Conservation (phyloP, 129 eudicot species). For the Smallanthus sonchifolius region DNA sequence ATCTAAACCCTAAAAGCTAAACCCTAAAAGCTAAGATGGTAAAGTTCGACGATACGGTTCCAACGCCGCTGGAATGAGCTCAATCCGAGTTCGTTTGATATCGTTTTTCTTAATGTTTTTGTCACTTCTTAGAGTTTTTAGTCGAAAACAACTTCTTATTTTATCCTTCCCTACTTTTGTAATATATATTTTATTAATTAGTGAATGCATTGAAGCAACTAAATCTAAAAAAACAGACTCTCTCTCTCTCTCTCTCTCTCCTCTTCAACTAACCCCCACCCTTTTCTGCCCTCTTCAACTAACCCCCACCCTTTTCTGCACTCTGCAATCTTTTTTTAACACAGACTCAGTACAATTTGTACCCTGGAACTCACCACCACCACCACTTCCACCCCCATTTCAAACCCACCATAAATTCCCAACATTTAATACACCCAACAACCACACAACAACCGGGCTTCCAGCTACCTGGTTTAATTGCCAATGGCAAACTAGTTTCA, state of each 20-base stretch:
- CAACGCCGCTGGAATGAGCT: too few species aligned
- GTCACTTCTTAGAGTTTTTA: too few species aligned
- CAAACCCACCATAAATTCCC: not conserved
- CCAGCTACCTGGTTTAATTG: not conserved
- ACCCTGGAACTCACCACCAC: constrained; percentile 2
- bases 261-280: not conserved
- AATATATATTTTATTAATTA: too few species aligned
- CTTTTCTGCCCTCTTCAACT: not conserved
- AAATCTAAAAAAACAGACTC: constrained; percentile 4
- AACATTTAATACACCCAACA: constrained; percentile 20
- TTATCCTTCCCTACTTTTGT: too few species aligned
- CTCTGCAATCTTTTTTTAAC: constrained; percentile 15
- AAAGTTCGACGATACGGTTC: too few species aligned
- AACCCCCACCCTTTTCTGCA: constrained; percentile 9
- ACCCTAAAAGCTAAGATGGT: too few species aligned
- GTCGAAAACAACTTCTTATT: too few species aligned
- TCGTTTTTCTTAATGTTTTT: too few species aligned
- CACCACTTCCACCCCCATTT: not conserved
- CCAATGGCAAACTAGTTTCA: constrained; percentile 13
- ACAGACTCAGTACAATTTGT: constrained; percentile 1
- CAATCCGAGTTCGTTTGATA: too few species aligned
- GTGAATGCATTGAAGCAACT: too few species aligned
- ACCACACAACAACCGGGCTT: constrained; percentile 10
- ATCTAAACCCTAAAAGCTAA: too few species aligned
- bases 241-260: not conserved